Percentiles rank a stretch among this genome's conserved stretches.
phyloP scores from a whole-genome alignment of 2,329 filamentous ascomycete genomes.

The Chrysoporthe cubensis region DNA sequence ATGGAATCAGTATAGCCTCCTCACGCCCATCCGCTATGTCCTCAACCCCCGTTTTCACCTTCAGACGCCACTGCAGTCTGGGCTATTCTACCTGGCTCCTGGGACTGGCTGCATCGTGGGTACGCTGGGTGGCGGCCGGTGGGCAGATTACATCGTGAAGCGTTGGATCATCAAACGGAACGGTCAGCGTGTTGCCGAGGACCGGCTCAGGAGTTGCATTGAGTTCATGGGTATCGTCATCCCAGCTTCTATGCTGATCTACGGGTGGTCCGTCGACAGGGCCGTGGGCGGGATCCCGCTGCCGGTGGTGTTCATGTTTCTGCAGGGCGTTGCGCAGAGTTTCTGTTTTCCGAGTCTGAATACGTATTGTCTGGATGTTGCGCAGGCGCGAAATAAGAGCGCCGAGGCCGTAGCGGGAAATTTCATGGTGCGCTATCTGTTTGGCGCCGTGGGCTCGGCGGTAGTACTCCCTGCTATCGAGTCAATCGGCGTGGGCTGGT shows the following conservation, averaged over 20 bases:
- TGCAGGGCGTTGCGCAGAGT: constrained; percentile 69
- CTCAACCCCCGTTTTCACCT: constrained; percentile 72
- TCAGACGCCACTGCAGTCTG: constrained; percentile 64
- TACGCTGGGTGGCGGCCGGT: constrained; percentile 69
- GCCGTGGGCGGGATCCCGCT: constrained; percentile 48
- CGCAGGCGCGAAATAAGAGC: constrained; percentile 61
- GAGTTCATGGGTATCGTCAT: constrained; percentile 62
- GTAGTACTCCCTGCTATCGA: constrained; percentile 75
- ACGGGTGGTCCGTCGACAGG: constrained; percentile 59
- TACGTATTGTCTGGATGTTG: constrained; percentile 80
- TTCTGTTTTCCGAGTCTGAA: constrained; percentile 72
- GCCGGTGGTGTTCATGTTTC: constrained; percentile 69
- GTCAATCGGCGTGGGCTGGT: constrained; percentile 78
- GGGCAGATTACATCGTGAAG: constrained; percentile 65
- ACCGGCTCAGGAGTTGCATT: constrained; percentile 65
- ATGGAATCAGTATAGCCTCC: constrained; percentile 72
- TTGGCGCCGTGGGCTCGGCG: constrained; percentile 72
- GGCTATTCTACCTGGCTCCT: constrained; percentile 72
- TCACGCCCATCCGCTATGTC: constrained; percentile 71
- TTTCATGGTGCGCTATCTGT: constrained; percentile 76
- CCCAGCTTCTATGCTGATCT: constrained; percentile 68
- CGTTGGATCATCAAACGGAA: constrained; percentile 57
- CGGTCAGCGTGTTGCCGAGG: constrained; percentile 68
- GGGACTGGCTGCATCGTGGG: constrained; percentile 69
- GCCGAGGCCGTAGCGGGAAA: constrained; percentile 80